Conservation (phyloP, 2,329 filamentous ascomycete species). For the Didymella segeticola region DNA sequence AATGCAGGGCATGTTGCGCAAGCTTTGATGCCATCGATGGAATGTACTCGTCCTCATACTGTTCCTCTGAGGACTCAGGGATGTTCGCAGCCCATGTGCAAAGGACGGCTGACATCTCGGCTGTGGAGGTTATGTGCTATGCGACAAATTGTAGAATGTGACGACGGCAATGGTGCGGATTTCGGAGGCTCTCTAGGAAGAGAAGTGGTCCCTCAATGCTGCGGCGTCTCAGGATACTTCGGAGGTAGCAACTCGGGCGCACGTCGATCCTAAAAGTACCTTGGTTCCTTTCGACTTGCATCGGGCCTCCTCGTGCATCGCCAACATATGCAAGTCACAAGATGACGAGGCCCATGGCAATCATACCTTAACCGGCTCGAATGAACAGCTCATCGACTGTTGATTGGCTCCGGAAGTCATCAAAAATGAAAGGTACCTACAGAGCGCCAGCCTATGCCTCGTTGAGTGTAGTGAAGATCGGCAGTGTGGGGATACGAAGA, state of each 20-base stretch:
- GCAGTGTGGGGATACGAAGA: conserved; percentile 9
- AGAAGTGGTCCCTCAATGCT: not conserved
- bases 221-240: not conserved
- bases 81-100: conserved; percentile 29
- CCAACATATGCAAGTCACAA: conserved; percentile 1
- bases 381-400: not conserved
- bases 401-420: conserved; percentile 2
- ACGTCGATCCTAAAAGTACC: conserved; percentile 5
- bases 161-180: not conserved
- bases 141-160: not conserved
- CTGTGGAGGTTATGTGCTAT: not conserved
- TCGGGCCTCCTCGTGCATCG: conserved; percentile 5
- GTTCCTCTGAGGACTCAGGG: conserved; percentile 15
- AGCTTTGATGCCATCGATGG: conserved; percentile 8
- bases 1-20: conserved; percentile 17
- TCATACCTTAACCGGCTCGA: not conserved
- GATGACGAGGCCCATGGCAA: conserved; percentile 3
- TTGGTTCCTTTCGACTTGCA: conserved; percentile 1
- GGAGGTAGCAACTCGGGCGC: not conserved
- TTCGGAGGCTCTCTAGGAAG: not conserved
- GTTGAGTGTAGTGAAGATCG: conserved; percentile 1
- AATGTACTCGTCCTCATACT: conserved; percentile 27
- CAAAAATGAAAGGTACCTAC: not conserved
- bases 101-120: conserved; percentile 25
- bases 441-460: not conserved